These are phyloP conservation scores for Phyllosticta citrichinensis DNA, from an alignment of 2,329 filamentous ascomycete species.

Conservation along the genomic window DNA sequence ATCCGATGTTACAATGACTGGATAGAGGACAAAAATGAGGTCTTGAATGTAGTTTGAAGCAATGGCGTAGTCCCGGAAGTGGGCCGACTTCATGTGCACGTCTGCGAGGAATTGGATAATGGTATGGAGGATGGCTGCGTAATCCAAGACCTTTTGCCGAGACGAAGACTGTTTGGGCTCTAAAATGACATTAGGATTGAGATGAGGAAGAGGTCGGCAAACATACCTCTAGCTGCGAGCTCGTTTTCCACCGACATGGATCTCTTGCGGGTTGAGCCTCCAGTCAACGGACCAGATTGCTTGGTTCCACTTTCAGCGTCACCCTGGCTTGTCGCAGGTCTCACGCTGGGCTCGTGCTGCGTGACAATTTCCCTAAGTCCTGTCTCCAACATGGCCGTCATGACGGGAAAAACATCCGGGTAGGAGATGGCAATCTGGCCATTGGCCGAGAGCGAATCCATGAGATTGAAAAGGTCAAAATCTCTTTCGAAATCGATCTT, in stretches of 20 bases:
- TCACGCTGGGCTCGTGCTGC: constrained; percentile 1
- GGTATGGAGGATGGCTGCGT: constrained; percentile 60
- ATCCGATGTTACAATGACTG: constrained; percentile 78
- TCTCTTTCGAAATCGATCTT: constrained; percentile 61
- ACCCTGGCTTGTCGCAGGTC: constrained; percentile 1
- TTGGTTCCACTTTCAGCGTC: constrained; percentile 21
- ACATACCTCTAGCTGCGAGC: constrained; percentile 30
- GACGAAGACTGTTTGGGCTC: constrained; percentile 3
- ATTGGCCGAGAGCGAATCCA: constrained; percentile 54
- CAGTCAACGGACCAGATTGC: background rate
- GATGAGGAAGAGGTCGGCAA: background rate
- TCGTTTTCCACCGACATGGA: constrained; percentile 60
- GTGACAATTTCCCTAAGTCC: constrained; percentile 60
- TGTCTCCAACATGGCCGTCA: constrained; percentile 78
- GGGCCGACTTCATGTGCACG: constrained; percentile 62
- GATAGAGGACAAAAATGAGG: constrained; percentile 71
- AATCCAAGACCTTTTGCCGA: constrained; percentile 35
- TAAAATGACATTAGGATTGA: background rate
- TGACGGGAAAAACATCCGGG: constrained; percentile 68
- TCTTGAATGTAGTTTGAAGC: constrained; percentile 73
- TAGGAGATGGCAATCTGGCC: constrained; percentile 55
- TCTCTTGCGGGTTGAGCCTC: constrained; percentile 32
- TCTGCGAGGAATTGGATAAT: constrained; percentile 71
- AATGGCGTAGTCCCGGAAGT: constrained; percentile 74
- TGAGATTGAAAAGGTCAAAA: constrained; percentile 64